Evolutionary conservation across 805 yeast genomes (phyloP).

Genomic region (Wilhelminamyces savonicus): DNA sequence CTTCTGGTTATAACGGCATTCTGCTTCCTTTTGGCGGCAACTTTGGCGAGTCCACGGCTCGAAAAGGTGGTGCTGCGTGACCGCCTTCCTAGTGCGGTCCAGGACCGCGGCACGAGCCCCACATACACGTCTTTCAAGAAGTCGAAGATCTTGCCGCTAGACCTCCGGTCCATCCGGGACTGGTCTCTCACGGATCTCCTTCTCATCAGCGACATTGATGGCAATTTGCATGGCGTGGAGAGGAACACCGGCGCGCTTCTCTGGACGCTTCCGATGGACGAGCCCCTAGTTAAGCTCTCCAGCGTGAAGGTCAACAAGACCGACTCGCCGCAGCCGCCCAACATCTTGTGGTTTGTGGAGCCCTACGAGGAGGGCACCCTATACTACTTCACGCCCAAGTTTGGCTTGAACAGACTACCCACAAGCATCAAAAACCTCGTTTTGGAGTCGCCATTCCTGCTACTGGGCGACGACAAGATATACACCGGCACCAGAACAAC

Average conservation of each 20-base stretch:
- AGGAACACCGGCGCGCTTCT: conserved; percentile 66
- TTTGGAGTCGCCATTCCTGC: conserved; percentile 77
- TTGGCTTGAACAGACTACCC: conserved; percentile 78
- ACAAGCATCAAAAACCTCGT: conserved; percentile 74
- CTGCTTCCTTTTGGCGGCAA: not conserved
- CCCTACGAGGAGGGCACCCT: conserved; percentile 82
- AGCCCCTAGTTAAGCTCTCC: conserved; percentile 57
- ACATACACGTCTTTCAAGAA: too few relatives aligned
- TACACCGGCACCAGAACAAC: conserved; percentile 84
- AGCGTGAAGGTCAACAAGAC: conserved; percentile 23
- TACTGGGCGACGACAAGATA: conserved; percentile 67
- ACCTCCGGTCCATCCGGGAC: conserved; percentile 35
- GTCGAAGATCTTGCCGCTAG: conserved; percentile 25
- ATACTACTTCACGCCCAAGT: conserved; percentile 68
- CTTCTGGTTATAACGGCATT: too few relatives aligned
- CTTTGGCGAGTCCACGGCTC: not conserved
- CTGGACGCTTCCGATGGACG: conserved; percentile 70
- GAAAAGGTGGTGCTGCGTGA: not conserved
- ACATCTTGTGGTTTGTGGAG: conserved; percentile 78
- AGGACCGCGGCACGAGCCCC: not conserved
- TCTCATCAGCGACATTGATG: conserved; percentile 78
- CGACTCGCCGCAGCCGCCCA: conserved; percentile 10
- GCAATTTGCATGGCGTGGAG: conserved; percentile 75
- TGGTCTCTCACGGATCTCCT: conserved; percentile 53
- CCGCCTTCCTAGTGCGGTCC: not conserved